Base-by-base conservation (phyloP, 257 asterid species). In the Scutellaria barbata region DNA sequence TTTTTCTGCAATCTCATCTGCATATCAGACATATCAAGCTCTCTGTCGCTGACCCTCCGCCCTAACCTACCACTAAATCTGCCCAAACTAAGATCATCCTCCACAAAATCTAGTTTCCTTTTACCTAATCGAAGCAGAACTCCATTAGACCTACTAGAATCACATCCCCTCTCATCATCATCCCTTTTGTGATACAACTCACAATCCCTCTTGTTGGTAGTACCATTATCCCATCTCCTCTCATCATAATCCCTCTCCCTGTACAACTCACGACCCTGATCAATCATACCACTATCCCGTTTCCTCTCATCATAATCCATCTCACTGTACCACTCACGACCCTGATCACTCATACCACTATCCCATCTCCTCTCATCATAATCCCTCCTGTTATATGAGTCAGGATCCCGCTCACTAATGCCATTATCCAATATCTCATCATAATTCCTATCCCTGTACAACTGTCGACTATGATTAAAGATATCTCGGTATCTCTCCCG, bases 31-130 rank as follows among this genome's bases (percentile, higher is more conserved):
- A 85, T 77, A 71, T 8, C 72, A 64, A 66, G 48, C 74, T 76
- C 82, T 47, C 74, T 79, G 47, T 66, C 56, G 42, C 76, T 59
- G 46, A 68, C 82, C 76, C 78, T 77, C 17, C 71, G 75, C 72
- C 87, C 81, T 68, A 74, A 78, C 76, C 89, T 81, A 69, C 81
- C 79, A 78, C 82, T 84, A 71, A 71, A 69, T 76, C 84, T 83
- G 76, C 70, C 80, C 75, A 78, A 82, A 63, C 72, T 83, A 66
- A 58, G 54, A 77, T 59, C 79, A 68, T 63, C 16, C 30, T 74
- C 61, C 42, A 64, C 59, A 22, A 66, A 58, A 37, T 70, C 77
- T 20, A 73, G 72, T 62, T 54, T 55, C 60, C 77, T 74, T 46
- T 60, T 65, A 39, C 17, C 77, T 30, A 79, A 77, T 25, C 51